Conservation (phyloP, 2,329 filamentous ascomycete species). For the Aspergillus fumigatus region DNA sequence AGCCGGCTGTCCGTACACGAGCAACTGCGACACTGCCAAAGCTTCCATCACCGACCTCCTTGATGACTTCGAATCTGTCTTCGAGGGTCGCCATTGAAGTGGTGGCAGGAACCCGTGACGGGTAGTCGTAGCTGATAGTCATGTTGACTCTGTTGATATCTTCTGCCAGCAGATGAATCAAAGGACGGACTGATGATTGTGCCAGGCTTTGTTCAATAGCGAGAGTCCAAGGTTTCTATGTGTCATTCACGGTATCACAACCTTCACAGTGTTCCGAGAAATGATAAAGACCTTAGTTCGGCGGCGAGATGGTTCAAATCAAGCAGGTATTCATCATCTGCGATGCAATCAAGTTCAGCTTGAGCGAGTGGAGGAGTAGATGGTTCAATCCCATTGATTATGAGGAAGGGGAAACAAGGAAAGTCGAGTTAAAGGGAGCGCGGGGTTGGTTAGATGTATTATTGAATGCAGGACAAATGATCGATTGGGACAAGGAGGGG, state of each 20-base stretch:
- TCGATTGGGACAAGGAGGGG: conserved; percentile 13
- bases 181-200: conserved; percentile 20
- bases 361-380: conserved; percentile 11
- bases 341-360: conserved; percentile 14
- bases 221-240: background rate
- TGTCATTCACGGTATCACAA: background rate
- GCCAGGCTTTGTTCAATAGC: conserved; percentile 1
- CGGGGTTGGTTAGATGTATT: conserved; percentile 5
- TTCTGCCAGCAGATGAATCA: conserved; percentile 40
- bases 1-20: conserved; percentile 83
- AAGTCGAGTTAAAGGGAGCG: conserved; percentile 16
- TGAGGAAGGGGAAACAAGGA: conserved; percentile 20
- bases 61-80: conserved; percentile 93
- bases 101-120: conserved; percentile 54
- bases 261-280: conserved; percentile 5
- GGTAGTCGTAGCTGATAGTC: conserved; percentile 71
- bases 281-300: conserved; percentile 9
- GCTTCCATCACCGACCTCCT: conserved; percentile 97
- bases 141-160: conserved; percentile 50
- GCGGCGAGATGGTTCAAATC: conserved; percentile 19
- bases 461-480: conserved; percentile 11
- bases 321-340: conserved; percentile 28
- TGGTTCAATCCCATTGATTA: conserved; percentile 23
- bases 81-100: conserved; percentile 61
- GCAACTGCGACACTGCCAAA: conserved; percentile 94